Evolutionary conservation across 257 asterid species (phyloP).

Genomic region (Paulownia fortunei): DNA sequence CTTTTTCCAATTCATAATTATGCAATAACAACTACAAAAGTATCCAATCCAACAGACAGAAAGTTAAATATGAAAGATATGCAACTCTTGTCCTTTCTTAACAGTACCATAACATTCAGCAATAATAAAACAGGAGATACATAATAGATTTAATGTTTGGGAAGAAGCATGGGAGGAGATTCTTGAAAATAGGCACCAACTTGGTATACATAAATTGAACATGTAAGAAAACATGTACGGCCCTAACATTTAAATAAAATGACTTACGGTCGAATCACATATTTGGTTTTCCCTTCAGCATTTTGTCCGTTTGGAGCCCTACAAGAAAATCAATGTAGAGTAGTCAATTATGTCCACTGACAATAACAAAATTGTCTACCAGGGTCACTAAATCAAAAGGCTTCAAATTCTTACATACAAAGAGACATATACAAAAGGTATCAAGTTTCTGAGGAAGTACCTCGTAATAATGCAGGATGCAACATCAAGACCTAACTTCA

Average conservation of each 20-base stretch:
- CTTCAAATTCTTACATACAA: conserved; percentile 21
- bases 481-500: conserved; percentile 87
- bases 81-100: not conserved
- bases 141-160: not conserved
- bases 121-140: not conserved
- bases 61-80: not conserved
- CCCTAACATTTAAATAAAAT: conserved; percentile 16
- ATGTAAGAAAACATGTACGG: not conserved
- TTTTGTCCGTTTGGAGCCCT: conserved; percentile 87
- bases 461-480: conserved; percentile 92
- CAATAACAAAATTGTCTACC: conserved; percentile 2
- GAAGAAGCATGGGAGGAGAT: conserved; percentile 1
- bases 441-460: conserved; percentile 45
- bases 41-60: conserved; percentile 17
- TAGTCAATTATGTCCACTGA: conserved; percentile 22
- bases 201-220: not conserved
- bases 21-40: conserved; percentile 13
- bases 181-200: conserved; percentile 21
- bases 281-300: conserved; percentile 92
- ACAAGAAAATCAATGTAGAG: conserved; percentile 31
- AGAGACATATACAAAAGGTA: conserved; percentile 16
- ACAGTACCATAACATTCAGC: conserved; percentile 5
- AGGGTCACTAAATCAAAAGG: not conserved
- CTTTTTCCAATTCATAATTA: conserved; percentile 13
- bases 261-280: conserved; percentile 91